phyloP scores from a whole-genome alignment of 2,329 filamentous ascomycete genomes.

The Elsinoe fawcettii region DNA sequence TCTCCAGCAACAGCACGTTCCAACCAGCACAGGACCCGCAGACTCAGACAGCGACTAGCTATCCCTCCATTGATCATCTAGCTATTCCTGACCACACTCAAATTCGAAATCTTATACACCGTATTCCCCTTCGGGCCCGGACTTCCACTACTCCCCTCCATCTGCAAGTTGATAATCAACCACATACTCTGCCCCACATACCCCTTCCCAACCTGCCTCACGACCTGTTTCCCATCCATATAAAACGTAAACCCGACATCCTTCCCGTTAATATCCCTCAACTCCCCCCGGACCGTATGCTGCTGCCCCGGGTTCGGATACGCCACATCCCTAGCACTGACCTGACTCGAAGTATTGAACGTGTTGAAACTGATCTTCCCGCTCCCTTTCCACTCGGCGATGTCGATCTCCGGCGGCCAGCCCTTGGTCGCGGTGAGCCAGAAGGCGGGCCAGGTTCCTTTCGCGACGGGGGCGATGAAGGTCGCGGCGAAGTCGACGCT shows the following conservation, averaged over 20 bases:
- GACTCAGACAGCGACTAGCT: neutral
- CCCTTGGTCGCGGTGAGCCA: constrained; percentile 49
- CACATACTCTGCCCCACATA: constrained; percentile 38
- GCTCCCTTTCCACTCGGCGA: constrained; percentile 55
- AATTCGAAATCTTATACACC: neutral
- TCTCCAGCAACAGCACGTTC: neutral
- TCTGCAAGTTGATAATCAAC: constrained; percentile 30
- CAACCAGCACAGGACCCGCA: neutral
- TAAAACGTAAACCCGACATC: constrained; percentile 49
- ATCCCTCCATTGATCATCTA: neutral
- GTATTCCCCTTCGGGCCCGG: neutral
- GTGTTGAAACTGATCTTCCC: constrained; percentile 52
- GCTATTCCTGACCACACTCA: constrained; percentile 1
- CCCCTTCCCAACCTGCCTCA: constrained; percentile 44
- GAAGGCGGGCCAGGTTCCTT: constrained; percentile 52
- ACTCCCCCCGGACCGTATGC: constrained; percentile 45
- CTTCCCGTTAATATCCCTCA: constrained; percentile 45
- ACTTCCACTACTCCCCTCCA: constrained; percentile 23
- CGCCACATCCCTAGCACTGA: constrained; percentile 41
- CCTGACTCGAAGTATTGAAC: constrained; percentile 43
- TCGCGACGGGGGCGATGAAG: constrained; percentile 33
- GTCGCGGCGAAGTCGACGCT: constrained; percentile 35
- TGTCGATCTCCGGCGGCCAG: constrained; percentile 54
- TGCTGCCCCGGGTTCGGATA: constrained; percentile 43
- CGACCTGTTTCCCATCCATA: constrained; percentile 43